Evolutionary conservation across 805 yeast genomes (phyloP).

Genomic region (Spathaspora gorwiae): DNA sequence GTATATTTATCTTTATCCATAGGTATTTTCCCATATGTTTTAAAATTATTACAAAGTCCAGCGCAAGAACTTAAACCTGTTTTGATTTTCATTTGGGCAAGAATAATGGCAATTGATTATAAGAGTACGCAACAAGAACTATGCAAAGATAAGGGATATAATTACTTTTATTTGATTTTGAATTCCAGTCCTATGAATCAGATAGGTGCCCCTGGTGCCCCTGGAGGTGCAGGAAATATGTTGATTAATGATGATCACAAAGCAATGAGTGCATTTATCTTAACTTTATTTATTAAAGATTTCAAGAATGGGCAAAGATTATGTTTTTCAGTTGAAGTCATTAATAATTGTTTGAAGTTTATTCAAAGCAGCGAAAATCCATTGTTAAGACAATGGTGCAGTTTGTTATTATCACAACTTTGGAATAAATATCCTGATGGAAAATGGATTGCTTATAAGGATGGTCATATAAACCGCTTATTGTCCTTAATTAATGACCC

Average conservation of each 20-base stretch:
- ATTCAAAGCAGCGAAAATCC: slow-evolving; percentile 77
- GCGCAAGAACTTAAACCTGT: slow-evolving; percentile 95
- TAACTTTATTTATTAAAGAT: slow-evolving; percentile 79
- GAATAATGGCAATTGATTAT: slow-evolving; percentile 94
- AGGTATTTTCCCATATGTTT: slow-evolving; percentile 93
- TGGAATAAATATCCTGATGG: slow-evolving; percentile 73
- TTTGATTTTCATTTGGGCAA: slow-evolving; percentile 93
- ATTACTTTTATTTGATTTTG: slow-evolving; percentile 78
- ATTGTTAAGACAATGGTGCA: slow-evolving; percentile 87
- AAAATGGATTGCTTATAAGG: slow-evolving; percentile 63
- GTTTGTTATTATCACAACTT: slow-evolving; percentile 69
- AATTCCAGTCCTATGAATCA: slow-evolving; percentile 36
- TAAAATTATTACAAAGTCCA: slow-evolving; percentile 86
- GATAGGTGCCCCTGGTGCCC: slow-evolving; percentile 28
- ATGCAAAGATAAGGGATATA: slow-evolving; percentile 84
- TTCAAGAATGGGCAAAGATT: slow-evolving; percentile 75
- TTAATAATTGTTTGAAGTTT: slow-evolving; percentile 61
- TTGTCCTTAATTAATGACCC: slow-evolving; percentile 71
- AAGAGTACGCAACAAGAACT: slow-evolving; percentile 87
- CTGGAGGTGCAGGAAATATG: slow-evolving; percentile 23
- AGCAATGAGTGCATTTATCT: slow-evolving; percentile 91
- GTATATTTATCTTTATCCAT: slow-evolving; percentile 88
- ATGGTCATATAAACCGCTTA: slow-evolving; percentile 55
- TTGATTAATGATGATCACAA: slow-evolving; percentile 74
- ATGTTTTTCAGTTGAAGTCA: slow-evolving; percentile 70